These are phyloP conservation scores for Sporothrix luriei DNA, from an alignment of 2,329 filamentous ascomycete species.

Conservation along the genomic window DNA sequence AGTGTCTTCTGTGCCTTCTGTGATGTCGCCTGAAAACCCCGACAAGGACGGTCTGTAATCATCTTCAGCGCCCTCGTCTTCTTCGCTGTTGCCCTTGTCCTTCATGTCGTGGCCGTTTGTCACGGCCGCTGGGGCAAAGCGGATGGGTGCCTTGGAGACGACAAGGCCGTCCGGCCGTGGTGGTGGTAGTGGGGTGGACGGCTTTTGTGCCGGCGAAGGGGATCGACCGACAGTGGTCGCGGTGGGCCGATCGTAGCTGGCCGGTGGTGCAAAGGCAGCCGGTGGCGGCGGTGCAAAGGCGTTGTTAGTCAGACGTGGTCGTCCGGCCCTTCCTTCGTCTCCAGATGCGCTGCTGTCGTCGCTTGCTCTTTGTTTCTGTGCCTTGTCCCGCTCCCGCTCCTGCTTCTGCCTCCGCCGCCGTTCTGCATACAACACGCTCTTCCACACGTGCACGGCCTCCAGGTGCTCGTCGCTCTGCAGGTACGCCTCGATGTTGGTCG, in stretches of 20 bases:
- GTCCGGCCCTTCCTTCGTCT: constrained; percentile 41
- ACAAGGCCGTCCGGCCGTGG: constrained; percentile 50
- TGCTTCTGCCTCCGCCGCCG: constrained; percentile 52
- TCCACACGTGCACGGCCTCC: constrained; percentile 81
- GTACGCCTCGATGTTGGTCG: constrained; percentile 84
- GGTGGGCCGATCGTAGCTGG: constrained; percentile 10
- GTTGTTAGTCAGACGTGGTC: constrained; percentile 15
- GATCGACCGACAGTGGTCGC: background rate
- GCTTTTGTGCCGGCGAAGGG: background rate
- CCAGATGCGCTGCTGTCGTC: constrained; percentile 21
- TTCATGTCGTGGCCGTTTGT: constrained; percentile 41
- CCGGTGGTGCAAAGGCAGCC: constrained; percentile 54
- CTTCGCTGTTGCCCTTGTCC: constrained; percentile 3
- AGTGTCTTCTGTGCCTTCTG: background rate
- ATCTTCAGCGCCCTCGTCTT: constrained; percentile 27
- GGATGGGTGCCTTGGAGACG: constrained; percentile 77
- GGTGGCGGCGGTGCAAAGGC: constrained; percentile 55
- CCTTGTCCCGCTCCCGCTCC: constrained; percentile 48
- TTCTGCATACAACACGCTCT: constrained; percentile 75
- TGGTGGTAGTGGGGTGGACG: background rate
- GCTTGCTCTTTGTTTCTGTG: constrained; percentile 31
- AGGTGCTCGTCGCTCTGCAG: constrained; percentile 81
- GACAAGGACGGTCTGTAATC: constrained; percentile 39
- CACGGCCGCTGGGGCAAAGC: constrained; percentile 58
- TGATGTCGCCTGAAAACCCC: constrained; percentile 34